Base-by-base conservation (phyloP, 1,284 basidiomycete genomes). In the Pascua guehoae region DNA sequence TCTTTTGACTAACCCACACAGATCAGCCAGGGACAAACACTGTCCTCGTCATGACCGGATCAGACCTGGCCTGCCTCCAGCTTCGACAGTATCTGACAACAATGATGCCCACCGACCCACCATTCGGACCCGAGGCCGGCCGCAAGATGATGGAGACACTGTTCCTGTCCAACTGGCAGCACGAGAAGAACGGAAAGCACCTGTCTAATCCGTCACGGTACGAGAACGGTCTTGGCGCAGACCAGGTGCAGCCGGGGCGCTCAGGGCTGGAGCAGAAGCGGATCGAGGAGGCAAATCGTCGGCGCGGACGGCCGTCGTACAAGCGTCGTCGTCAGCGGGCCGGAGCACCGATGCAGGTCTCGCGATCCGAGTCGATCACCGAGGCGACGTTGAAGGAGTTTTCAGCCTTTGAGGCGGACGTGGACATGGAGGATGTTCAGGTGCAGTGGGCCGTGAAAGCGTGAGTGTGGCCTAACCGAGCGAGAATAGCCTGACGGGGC, bases 11-110 rank as follows among this genome's bases (percentile, higher is more conserved):
- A n/a, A 51, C 40, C 1, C 9, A 32, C 24, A 32, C 62, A 85
- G 84, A 79, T 17, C 76, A 79, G 16, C 82, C 82, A 2, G 88
- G 88, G 1, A 85, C 84, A 12, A 88, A 95, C 66, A 85, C 85
- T 1, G 83, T 93, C 2, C 84, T 96, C 41, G 81, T 96, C 56
- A 94, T 97, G 92, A 86, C 88, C n/a, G 86, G 86, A 0, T 91
- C 91, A 0, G 82, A 87, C 36, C 83, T 85, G 39, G 88, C 88
- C 0, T 89, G 88, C 66, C 82, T 82, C 11, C 81, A 88, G 44
- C 78, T 96, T 15, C 84, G 84, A 2, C 88, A 93, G 60, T 96
- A 89, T 72, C 81, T 97, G 4, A 82, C 85, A 0, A 79, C 78
- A 1, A 85, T 88, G 79, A 79, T 88, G 59, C 73, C 80, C 1